Evolutionary conservation across 2,329 filamentous ascomycete genomes (phyloP).

Genomic region (Colletotrichum navitas): DNA sequence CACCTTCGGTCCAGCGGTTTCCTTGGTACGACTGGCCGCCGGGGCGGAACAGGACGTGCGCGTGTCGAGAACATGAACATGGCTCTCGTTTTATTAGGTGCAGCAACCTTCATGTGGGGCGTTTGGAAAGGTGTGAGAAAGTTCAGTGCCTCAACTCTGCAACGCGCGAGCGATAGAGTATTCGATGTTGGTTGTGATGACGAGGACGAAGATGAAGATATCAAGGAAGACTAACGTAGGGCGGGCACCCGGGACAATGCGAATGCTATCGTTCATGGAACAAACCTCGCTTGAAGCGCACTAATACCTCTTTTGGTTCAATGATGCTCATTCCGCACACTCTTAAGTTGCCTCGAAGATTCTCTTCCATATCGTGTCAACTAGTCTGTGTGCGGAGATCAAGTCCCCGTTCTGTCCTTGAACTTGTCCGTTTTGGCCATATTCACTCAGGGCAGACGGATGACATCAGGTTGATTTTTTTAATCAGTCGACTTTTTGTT

Average conservation of each 20-base stretch:
- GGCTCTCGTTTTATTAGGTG: slow-evolving; percentile 82
- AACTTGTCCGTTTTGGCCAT: slow-evolving; percentile 65
- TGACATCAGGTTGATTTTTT: slow-evolving; percentile 38
- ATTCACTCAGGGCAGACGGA: slow-evolving; percentile 45
- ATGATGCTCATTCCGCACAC: slow-evolving; percentile 74
- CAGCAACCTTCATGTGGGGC: slow-evolving; percentile 83
- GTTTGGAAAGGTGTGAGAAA: slow-evolving; percentile 86
- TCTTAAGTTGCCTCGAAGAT: slow-evolving; percentile 94
- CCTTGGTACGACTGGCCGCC: slow-evolving; percentile 63
- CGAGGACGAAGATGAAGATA: slow-evolving; percentile 64
- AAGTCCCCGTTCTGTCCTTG: slow-evolving; percentile 60
- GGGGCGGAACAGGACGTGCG: slow-evolving; percentile 77
- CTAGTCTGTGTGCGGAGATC: slow-evolving; percentile 97
- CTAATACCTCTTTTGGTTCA: slow-evolving; percentile 20
- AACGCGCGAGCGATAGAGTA: slow-evolving; percentile 82
- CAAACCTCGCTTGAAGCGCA: slow-evolving; percentile 35
- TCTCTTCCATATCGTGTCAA: slow-evolving; percentile 86
- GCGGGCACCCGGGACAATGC: slow-evolving; percentile 23
- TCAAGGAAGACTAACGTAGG: slow-evolving; percentile 40
- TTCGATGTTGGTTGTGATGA: slow-evolving; percentile 79
- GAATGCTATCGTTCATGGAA: slow-evolving; percentile 28
- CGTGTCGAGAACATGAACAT: slow-evolving; percentile 84
- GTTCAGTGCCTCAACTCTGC: slow-evolving; percentile 79
- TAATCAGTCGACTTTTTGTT: slow-evolving; percentile 25
- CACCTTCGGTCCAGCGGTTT: slow-evolving; percentile 75